A percentile compares a stretch with the other conserved stretches of the same genome.
Evolutionary conservation across 192 early-diverging fungal genomes (phyloP).

Genomic region (Backusella tarrabulga): DNA sequence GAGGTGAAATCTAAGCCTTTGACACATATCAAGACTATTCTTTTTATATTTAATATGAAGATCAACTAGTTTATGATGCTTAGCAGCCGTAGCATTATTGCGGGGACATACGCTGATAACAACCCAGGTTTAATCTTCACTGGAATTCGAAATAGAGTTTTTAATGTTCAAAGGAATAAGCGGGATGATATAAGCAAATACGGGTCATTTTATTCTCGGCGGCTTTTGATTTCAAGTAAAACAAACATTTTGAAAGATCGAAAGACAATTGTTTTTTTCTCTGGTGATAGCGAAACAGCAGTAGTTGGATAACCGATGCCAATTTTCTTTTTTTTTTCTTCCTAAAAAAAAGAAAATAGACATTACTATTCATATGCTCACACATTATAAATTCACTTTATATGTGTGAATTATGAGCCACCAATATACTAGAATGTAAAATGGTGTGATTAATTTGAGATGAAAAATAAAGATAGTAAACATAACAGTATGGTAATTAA

Average conservation of each 20-base stretch:
- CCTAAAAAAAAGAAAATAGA: not conserved
- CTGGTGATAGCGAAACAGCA: not conserved
- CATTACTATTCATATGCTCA: not conserved
- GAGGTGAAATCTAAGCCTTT: not conserved
- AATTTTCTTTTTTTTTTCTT: not conserved
- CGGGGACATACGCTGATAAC: not conserved
- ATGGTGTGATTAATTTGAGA: not conserved
- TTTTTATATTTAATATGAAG: not conserved
- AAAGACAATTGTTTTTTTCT: not conserved
- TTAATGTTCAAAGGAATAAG: not conserved
- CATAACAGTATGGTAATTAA: not conserved
- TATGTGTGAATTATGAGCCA: not conserved
- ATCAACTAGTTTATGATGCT: not conserved
- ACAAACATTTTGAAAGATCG: not conserved
- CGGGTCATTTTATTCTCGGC: not conserved
- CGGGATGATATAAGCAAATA: not conserved
- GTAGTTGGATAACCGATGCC: not conserved
- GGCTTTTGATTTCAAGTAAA: not conserved
- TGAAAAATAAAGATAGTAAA: not conserved
- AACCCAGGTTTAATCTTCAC: not conserved
- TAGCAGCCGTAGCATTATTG: not conserved
- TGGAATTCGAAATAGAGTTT: not conserved
- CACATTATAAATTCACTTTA: not conserved
- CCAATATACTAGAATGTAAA: not conserved
- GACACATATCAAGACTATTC: not conserved